Evolutionary conservation across 192 early-diverging fungal genomes (phyloP), one percentile per base, ranked within the genome.

Genomic region (Paraglomus occultum): DNA sequence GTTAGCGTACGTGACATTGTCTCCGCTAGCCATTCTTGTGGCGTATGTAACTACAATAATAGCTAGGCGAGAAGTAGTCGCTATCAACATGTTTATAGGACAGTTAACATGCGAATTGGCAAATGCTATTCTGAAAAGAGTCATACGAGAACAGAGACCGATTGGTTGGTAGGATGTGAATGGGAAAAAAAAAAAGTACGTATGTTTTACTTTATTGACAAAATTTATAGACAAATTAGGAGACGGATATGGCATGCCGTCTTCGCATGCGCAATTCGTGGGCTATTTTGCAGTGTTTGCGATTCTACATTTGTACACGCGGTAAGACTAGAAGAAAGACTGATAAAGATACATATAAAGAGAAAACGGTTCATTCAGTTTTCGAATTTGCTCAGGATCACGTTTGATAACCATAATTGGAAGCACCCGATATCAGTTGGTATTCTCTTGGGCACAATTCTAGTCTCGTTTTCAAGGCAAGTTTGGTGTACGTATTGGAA

Each of bases 181-280:
- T 15, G 14, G 11, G 8, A 51, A 22, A 38, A 11, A 61, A 12
- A 20, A 22, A 38, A 14, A 6, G 52, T 48, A 12, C 8, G 39
- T 14, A 11, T 40, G 51, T 18, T 17, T 12, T 72, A n/a, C 43
- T 18, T 38, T 14, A 54, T 38, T 44, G 4, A 15, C 7, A 39
- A 8, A 23, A 73, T 49, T 38, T 58, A 14, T 77, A 91, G 90
- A 76, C 40, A 84, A 87, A 69, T 74, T 91, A 38, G 88, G 89
- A 2, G 76, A 78, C 12, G 90, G 89, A 7, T 93, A 94, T 73
- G 93, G 91, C 5, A 94, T 94, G 93, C 93, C 93, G 8, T 90
- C 88, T 8, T 85, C 83, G 40, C 93, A 94, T 72, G 71, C 91
- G 8, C 91, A 94, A 67, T 92, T 93, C 71, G 88, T 93, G 71